Percentiles rank a stretch among this genome's conserved stretches.
These are phyloP conservation scores for Cryptosporidium sp. DNA, from an alignment of 169 alveolate species.

Conservation along the genomic window DNA sequence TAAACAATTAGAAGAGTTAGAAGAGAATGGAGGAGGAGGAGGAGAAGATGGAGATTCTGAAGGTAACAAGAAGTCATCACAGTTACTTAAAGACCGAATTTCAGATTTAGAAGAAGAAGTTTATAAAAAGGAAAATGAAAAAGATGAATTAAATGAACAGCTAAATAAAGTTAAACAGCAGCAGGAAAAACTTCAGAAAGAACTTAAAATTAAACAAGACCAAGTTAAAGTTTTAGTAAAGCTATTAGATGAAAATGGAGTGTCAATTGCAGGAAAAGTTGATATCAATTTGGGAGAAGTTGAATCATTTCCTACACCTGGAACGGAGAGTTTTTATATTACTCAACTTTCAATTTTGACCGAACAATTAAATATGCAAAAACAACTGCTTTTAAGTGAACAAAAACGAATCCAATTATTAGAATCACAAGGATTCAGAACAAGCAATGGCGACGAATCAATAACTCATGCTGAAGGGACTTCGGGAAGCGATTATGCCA, in stretches of 20 bases:
- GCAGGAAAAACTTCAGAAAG: slow-evolving; percentile 31
- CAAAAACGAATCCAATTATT: slow-evolving; percentile 69
- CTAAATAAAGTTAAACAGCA: slow-evolving; percentile 18
- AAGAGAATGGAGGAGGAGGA: slow-evolving; percentile 23
- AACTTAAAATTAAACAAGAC: slow-evolving; percentile 14
- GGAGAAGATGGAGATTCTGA: slow-evolving; percentile 38
- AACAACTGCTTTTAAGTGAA: slow-evolving; percentile 48
- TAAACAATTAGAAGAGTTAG: slow-evolving; percentile 62
- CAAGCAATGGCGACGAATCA: background rate
- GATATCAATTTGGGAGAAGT: slow-evolving; percentile 22
- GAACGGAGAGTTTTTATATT: slow-evolving; percentile 48
- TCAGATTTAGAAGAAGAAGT: slow-evolving; percentile 42
- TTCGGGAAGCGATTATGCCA: slow-evolving; percentile 9
- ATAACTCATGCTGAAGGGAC: background rate
- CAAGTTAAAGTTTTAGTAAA: slow-evolving; percentile 42
- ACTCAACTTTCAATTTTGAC: slow-evolving; percentile 50
- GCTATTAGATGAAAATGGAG: slow-evolving; percentile 38
- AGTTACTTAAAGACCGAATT: slow-evolving; percentile 31
- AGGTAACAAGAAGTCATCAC: slow-evolving; percentile 36
- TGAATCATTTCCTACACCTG: slow-evolving; percentile 32
- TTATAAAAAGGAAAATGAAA: slow-evolving; percentile 10
- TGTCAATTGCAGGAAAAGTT: slow-evolving; percentile 38
- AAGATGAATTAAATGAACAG: slow-evolving; percentile 21
- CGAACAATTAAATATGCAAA: slow-evolving; percentile 62
- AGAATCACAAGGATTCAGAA: slow-evolving; percentile 43